These are phyloP conservation scores for Aaosphaeria pasadenensis DNA, from an alignment of 2,329 filamentous ascomycete species.

Conservation along the genomic window DNA sequence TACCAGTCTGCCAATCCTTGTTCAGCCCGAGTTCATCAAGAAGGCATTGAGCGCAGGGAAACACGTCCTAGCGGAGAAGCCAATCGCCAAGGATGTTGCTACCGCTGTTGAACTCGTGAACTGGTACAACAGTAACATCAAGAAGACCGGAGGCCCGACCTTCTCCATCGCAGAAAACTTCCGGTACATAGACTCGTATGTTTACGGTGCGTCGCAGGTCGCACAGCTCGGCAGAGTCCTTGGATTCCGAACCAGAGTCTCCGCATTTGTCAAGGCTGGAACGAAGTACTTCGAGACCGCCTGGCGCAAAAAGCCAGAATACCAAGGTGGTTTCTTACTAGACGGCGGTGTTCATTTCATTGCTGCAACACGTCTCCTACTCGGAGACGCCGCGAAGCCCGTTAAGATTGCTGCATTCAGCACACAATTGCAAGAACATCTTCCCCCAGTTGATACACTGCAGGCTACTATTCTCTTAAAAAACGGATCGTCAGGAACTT, in stretches of 20 bases:
- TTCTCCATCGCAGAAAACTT: conserved; percentile 67
- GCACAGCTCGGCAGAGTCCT: conserved; percentile 54
- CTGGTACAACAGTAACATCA: conserved; percentile 45
- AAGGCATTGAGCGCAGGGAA: conserved; percentile 63
- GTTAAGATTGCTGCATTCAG: conserved; percentile 55
- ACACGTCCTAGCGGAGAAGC: conserved; percentile 69
- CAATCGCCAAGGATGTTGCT: conserved; percentile 59
- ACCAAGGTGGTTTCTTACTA: conserved; percentile 74
- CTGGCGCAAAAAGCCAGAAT: conserved; percentile 66
- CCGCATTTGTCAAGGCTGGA: conserved; percentile 45
- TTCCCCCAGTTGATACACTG: conserved; percentile 66
- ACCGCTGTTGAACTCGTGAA: conserved; percentile 49
- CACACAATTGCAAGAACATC: conserved; percentile 51
- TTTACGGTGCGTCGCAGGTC: conserved; percentile 50
- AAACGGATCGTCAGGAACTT: conserved; percentile 55
- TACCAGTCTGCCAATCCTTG: conserved; percentile 57
- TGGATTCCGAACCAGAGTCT: conserved; percentile 51
- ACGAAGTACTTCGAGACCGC: conserved; percentile 56
- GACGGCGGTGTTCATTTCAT: conserved; percentile 74
- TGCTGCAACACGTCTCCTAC: conserved; percentile 60
- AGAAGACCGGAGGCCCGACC: conserved; percentile 36
- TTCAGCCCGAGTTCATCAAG: conserved; percentile 58
- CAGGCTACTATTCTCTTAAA: conserved; percentile 56
- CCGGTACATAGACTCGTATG: conserved; percentile 59
- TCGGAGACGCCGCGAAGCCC: conserved; percentile 47